phyloP scores from a whole-genome alignment of 2,329 filamentous ascomycete species.

The Colletotrichum neosansevieriae region DNA sequence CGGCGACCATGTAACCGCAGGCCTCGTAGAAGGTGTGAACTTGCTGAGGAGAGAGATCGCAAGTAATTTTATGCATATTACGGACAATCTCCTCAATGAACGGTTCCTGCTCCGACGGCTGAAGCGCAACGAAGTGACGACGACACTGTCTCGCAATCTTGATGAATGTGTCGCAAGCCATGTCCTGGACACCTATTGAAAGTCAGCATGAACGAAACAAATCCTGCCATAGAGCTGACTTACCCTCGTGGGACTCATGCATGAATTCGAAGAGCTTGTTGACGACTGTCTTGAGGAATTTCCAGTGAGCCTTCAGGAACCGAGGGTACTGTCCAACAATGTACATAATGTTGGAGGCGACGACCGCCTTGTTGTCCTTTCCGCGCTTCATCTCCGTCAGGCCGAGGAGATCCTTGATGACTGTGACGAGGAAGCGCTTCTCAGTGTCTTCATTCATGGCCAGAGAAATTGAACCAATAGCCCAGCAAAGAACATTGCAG shows the following conservation, averaged over 20 bases:
- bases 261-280: conserved; percentile 99
- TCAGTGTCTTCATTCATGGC: conserved; percentile 99
- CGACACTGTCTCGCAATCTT: conserved; percentile 99
- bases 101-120: conserved; percentile 92
- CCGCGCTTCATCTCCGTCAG: conserved; percentile 99
- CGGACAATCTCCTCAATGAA: conserved; percentile 99
- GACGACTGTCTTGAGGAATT: conserved; percentile 99
- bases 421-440: conserved; percentile 97
- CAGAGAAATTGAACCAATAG: conserved; percentile 97
- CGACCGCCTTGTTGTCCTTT: conserved; percentile 99
- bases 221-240: conserved; percentile 44
- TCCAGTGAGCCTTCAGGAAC: conserved; percentile 99
- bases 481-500: conserved; percentile 99
- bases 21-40: conserved; percentile 99
- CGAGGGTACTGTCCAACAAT: conserved; percentile 99
- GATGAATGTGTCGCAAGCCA: conserved; percentile 99
- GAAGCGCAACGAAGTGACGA: conserved; percentile 94
- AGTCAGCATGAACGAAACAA: not conserved
- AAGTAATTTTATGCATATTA: conserved; percentile 95
- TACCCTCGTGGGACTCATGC: conserved; percentile 98
- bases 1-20: conserved; percentile 98
- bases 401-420: conserved; percentile 97
- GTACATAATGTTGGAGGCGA: conserved; percentile 99
- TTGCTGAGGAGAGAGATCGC: conserved; percentile 94
- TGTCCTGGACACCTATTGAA: conserved; percentile 87